phyloP scores from a whole-genome alignment of 2,329 filamentous ascomycete genomes.

The Macroventuria anomochaeta region DNA sequence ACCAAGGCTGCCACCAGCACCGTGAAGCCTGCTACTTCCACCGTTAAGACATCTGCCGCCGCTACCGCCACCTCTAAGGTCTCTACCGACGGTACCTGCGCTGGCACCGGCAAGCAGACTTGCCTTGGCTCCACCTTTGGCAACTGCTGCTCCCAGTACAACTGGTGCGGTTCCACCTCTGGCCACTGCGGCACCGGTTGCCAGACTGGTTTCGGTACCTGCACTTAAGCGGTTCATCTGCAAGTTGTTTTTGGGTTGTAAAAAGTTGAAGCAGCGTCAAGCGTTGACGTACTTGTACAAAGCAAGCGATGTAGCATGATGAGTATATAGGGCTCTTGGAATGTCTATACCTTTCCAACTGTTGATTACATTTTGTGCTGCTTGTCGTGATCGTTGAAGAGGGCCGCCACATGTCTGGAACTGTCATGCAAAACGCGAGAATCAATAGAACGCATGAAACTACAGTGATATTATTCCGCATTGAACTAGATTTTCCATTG shows the following conservation, averaged over 20 bases:
- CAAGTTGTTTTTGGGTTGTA: conserved; percentile 1
- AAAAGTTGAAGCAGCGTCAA: conserved; percentile 16
- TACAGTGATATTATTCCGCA: too few species aligned
- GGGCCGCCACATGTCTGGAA: too few species aligned
- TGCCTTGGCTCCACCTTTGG: conserved; percentile 54
- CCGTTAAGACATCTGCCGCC: conserved; percentile 12
- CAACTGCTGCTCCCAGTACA: conserved; percentile 54
- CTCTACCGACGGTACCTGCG: conserved; percentile 38
- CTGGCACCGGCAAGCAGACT: conserved; percentile 36
- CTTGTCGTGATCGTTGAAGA: not conserved
- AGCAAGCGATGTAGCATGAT: conserved; percentile 11
- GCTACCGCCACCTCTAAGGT: conserved; percentile 20
- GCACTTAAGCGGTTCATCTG: conserved; percentile 17
- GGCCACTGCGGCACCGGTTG: conserved; percentile 42
- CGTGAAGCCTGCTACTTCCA: conserved; percentile 2
- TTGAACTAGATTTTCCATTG: too few species aligned
- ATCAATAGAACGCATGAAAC: too few species aligned
- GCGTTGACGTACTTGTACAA: conserved; percentile 15
- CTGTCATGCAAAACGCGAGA: too few species aligned
- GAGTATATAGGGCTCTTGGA: conserved; percentile 7
- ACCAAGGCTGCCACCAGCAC: conserved; percentile 5
- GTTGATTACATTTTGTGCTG: not conserved
- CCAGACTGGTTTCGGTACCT: conserved; percentile 42
- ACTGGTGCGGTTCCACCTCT: conserved; percentile 47
- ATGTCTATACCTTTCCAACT: not conserved